Evolutionary conservation across 306 rosid species (phyloP), one percentile per base, ranked within the genome.

Genomic region (Nissolia schottii): DNA sequence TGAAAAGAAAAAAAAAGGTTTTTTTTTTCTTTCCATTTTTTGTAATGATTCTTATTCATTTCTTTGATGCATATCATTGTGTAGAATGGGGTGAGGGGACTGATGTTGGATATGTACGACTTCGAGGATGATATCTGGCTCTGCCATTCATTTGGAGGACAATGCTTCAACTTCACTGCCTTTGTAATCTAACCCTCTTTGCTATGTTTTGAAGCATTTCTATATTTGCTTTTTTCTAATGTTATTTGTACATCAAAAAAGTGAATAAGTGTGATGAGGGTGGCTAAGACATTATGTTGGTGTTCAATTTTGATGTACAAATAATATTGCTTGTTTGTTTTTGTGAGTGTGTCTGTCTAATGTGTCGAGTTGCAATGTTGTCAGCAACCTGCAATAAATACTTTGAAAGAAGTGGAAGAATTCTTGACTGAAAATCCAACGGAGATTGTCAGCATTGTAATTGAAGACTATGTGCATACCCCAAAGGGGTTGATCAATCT

Each of bases 51-150:
- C 37, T 70, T 76, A 48, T 46, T n/a, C 53, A 48, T 77, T 81
- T 71, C 28, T 64, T 27, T 73, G 35, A 23, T 85, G 29, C n/a
- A n/a, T n/a, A 38, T 7, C 70, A 16, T 23, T 84, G 65, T 83
- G 75, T 68, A 93, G 98, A 93, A 93, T 83, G 98, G 98, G 73
- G 98, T 89, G 73, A 83, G 98, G 74, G 97, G 98, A 69, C 78
- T 93, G 80, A 93, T 93, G 98, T 77, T 93, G 88, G 98, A 93
- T 83, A 89, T 93, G 98, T 93, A 93, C 75, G 96, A 93, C 70
- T 93, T 89, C 32, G 75, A 85, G 73, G 84, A 89, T 35, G 96
- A 93, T 83, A 85, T 93, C 82, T 93, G 98, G 98, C 97, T 93
- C 62, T 93, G 97, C 82, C 98, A 93, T 87, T 91, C 98, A 20